Base-by-base conservation (phyloP, 192 early-diverging fungal species). In the Chytriomyces hyalinus region DNA sequence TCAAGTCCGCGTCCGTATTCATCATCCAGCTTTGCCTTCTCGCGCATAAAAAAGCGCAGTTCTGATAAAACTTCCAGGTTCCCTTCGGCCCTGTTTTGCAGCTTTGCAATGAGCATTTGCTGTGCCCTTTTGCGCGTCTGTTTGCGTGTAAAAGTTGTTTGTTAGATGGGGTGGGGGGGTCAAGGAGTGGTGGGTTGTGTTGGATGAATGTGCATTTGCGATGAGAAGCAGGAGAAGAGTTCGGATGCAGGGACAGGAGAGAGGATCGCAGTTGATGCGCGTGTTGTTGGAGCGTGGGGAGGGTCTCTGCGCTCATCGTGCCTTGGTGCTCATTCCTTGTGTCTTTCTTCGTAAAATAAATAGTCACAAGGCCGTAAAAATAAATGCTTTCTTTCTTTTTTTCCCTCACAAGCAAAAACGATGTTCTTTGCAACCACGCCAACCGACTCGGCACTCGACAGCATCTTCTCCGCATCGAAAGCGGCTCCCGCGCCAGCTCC, bases 41-140 rank as follows among this genome's bases (percentile, higher is more conserved):
- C 76, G 44, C 70, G 69, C 67, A 77, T 68, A 49, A 80, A 70
- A 48, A 22, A 69, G 13, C 71, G 73, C 13, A 80, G 51, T 26
- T 66, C 60, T 8, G 44, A 11, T 9, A 70, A 22, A 13, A 64
- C 44, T 43, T 72, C 70, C 65, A 80, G 22, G 64, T 57, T 63
- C 61, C 61, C 49, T 28, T 65, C 67, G 9, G 69, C 77, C 11
- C 63, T 8, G 13, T 24, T 26, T 61, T 79, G 73, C 10, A 82
- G 78, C 49, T 76, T 75, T 17, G 67, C 11, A 11, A 82, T 64
- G 48, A 70, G 78, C 6, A 8, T 26, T 50, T 76, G 77, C 53
- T 80, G 81, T 3, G 51, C 61, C 15, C 50, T 63, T 50, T 65
- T 75, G 43, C 79, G 26, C 67, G 53, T 15, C 71, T 73, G 26